Percentiles rank a stretch among this genome's conserved stretches.
These are phyloP conservation scores for Pyrenophora seminiperda DNA, from an alignment of 2,329 filamentous ascomycete genomes.

Conservation along the genomic window DNA sequence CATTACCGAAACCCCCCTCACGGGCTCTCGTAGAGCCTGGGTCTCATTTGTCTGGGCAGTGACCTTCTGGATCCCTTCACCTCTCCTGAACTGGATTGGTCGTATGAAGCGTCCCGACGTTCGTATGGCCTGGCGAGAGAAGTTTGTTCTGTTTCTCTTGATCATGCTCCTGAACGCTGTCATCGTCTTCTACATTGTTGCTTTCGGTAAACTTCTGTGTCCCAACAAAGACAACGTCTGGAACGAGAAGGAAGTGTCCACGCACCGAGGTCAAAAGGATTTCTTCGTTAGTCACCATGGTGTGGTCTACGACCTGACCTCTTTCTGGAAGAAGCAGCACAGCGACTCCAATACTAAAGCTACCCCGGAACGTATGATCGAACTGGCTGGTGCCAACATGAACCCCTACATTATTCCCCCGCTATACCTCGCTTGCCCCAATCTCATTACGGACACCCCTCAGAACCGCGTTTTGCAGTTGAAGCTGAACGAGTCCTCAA, in stretches of 20 bases:
- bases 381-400: conserved; percentile 77
- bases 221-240: conserved; percentile 92
- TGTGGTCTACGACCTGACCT: conserved; percentile 86
- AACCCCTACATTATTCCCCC: conserved; percentile 87
- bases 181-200: conserved; percentile 91
- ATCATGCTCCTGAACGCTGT: conserved; percentile 81
- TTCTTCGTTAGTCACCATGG: conserved; percentile 89
- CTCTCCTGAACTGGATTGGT: conserved; percentile 76
- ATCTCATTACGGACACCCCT: conserved; percentile 61
- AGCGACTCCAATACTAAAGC: conserved; percentile 72
- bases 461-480: conserved; percentile 60
- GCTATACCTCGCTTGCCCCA: conserved; percentile 73
- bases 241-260: conserved; percentile 70
- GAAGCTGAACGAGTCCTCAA: conserved; percentile 63
- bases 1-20: conserved; percentile 71
- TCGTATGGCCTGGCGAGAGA: conserved; percentile 96
- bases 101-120: conserved; percentile 98
- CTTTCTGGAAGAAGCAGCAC: conserved; percentile 85
- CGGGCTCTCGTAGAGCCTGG: conserved; percentile 73
- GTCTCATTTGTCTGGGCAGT: conserved; percentile 80
- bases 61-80: conserved; percentile 95
- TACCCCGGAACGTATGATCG: conserved; percentile 68
- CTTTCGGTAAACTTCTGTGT: conserved; percentile 82
- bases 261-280: conserved; percentile 73
- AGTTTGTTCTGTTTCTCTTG: conserved; percentile 78